Evolutionary conservation across 2,329 filamentous ascomycete genomes (phyloP).

Genomic region (Aspergillus hortae): DNA sequence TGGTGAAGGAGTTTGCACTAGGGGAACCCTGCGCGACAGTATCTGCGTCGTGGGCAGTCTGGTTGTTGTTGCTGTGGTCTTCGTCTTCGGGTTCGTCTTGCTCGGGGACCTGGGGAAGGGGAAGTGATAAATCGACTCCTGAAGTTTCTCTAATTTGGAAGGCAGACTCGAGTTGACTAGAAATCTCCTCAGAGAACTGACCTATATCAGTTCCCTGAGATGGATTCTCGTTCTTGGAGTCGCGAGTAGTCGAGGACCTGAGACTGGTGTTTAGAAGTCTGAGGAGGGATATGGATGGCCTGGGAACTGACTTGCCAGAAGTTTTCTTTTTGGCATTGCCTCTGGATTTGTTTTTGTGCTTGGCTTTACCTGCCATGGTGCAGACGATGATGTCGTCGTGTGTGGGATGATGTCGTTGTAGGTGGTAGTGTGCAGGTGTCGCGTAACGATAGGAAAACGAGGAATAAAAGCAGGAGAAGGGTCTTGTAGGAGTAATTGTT

Average conservation of each 20-base stretch:
- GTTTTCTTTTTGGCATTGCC: neutral
- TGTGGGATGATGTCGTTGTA: too few species aligned
- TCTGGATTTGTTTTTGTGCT: neutral
- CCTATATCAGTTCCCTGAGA: neutral
- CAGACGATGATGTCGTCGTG: neutral
- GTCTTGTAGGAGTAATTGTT: neutral
- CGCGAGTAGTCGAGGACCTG: neutral
- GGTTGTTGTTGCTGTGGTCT: neutral
- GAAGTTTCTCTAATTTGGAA: conserved; percentile 6
- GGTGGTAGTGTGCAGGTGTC: neutral
- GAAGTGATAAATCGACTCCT: neutral
- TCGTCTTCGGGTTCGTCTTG: neutral
- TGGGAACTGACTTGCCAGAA: neutral
- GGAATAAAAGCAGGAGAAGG: neutral
- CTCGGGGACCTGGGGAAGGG: neutral
- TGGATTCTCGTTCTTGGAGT: neutral
- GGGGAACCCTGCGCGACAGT: neutral
- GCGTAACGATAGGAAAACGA: neutral
- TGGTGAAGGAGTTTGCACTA: neutral
- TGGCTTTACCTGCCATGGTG: neutral
- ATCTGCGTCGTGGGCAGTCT: neutral
- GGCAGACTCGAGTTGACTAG: conserved; percentile 2
- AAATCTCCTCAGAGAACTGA: conserved; percentile 3
- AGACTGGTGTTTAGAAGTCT: neutral
- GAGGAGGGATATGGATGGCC: neutral